Base-by-base conservation (phyloP, 768 basidiomycete species). In the Lentinus brumalis region DNA sequence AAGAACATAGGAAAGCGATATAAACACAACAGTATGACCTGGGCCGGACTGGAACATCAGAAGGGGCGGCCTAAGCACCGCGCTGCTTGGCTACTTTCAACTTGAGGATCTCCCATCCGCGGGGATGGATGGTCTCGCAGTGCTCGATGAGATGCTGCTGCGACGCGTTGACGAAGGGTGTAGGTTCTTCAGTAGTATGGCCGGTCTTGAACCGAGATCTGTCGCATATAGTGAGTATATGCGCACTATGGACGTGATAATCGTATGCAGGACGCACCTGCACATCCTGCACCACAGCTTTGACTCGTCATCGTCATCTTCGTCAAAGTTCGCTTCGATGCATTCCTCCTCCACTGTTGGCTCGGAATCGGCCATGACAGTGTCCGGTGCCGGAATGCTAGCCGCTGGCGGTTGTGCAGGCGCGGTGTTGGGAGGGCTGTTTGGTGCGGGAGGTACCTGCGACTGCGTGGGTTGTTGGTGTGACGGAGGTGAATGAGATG, bases 141-240 rank as follows among this genome's bases (percentile, higher is more conserved):
- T 87, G 86, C 44, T 67, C 71, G 4, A 81, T 69, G n/a, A 83
- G 76, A 50, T 77, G 71, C 49, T 82, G 79, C 40, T 78, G 72
- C 3, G 75, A 72, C 9, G 77, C 74, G 30, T 73, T 60, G 2
- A 75, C 50, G 62, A 82, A 79, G 6, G 74, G 70, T 41, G 66
- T 66, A n/a, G 78, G 79, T 21, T 71, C 62, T 30, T 73, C 71
- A 1, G 63, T 55, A 3, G 66, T 59, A 35, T 70, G 65, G 15
- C 76, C 75, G 41, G 64, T 57, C 4, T 67, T 56, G 57, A 74
- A 76, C 29, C 81, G 79, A 42, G 70, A 65, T 16, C 82, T 82
- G 15, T 8, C 50, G 14, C 5, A 52, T 18, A 6, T 35, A 18
- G 40, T 47, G 14, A 45, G 14, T 40, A 29, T 18, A 26, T 29